Conservation (phyloP, 371 early-diverging fungal genomes). For the Mortierella sp. region DNA sequence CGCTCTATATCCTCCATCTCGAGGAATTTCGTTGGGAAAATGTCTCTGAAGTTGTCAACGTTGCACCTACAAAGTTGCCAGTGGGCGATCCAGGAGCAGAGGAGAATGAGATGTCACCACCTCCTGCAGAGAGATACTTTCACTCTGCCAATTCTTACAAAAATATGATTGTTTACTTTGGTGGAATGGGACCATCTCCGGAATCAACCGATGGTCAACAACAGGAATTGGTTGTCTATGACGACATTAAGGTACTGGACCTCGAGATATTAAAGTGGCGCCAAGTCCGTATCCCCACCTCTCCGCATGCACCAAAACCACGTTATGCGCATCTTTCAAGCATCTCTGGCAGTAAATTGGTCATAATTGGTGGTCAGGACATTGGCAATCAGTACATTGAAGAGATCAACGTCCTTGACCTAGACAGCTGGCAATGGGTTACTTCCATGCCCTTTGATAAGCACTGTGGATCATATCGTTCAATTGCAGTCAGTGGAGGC, state of each 20-base stretch:
- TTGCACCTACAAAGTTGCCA: constrained; percentile 21
- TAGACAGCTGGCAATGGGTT: constrained; percentile 77
- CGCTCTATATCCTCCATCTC: constrained; percentile 77
- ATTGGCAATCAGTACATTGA: constrained; percentile 80
- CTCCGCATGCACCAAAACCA: constrained; percentile 73
- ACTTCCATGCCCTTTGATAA: constrained; percentile 74
- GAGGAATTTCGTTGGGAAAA: constrained; percentile 71
- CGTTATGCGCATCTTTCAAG: constrained; percentile 86
- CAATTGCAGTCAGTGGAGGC: constrained; percentile 69
- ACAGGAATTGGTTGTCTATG: constrained; percentile 69
- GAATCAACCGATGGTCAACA: constrained; percentile 27
- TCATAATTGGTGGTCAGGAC: constrained; percentile 89
- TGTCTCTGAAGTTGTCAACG: constrained; percentile 45
- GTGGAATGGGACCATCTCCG: constrained; percentile 70
- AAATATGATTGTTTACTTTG: constrained; percentile 70
- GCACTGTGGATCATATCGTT: constrained; percentile 85
- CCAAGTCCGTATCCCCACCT: constrained; percentile 61
- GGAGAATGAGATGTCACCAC: constrained; percentile 44
- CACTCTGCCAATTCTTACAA: constrained; percentile 79
- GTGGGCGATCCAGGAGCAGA: constrained; percentile 53
- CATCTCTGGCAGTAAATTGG: constrained; percentile 67
- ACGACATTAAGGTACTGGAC: constrained; percentile 81
- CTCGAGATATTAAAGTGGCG: constrained; percentile 75
- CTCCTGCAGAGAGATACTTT: constrained; percentile 80
- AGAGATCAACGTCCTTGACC: constrained; percentile 82